These are phyloP conservation scores for Puccinellia tenuiflora DNA, from an alignment of 176 grass and related monocot genomes.

Conservation along the genomic window DNA sequence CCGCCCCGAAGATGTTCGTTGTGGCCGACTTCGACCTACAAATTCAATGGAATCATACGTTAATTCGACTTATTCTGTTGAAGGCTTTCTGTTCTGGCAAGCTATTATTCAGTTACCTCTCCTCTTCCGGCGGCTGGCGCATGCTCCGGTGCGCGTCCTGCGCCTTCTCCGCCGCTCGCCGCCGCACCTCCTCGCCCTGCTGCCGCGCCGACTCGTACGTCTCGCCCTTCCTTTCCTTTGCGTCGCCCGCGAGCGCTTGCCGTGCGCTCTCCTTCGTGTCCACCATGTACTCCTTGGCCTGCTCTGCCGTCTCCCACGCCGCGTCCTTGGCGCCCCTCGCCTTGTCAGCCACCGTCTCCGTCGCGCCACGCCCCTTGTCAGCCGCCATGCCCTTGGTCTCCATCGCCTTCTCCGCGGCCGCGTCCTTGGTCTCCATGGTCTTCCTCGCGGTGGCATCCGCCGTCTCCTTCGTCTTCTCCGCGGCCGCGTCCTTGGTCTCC, in stretches of 20 bases:
- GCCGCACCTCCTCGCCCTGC: constrained; percentile 35
- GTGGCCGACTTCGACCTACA: constrained; percentile 30
- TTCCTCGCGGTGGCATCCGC: not conserved
- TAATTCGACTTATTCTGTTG: not conserved
- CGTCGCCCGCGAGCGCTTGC: constrained; percentile 16
- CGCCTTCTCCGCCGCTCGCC: constrained; percentile 35
- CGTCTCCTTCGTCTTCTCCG: not conserved
- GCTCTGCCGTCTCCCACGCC: constrained; percentile 7
- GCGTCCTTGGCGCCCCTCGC: not conserved
- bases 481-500: constrained; percentile 13
- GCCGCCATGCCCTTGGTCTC: not conserved
- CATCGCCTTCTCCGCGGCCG: not conserved
- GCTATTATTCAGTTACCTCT: no score
- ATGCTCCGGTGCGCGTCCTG: constrained; percentile 9
- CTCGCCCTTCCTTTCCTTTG: constrained; percentile 35
- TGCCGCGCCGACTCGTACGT: constrained; percentile 48
- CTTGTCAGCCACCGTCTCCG: not conserved
- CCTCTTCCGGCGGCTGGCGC: constrained; percentile 16
- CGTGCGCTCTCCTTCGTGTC: constrained; percentile 28
- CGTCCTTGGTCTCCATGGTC: constrained; percentile 18
- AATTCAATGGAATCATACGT: not conserved
- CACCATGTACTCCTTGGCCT: constrained; percentile 34
- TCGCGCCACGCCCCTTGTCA: not conserved
- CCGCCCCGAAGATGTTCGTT: constrained; percentile 34
- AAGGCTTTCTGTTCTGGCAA: no score